Conservation (phyloP, 2,329 filamentous ascomycete genomes). For the Didymella arachidicola region DNA sequence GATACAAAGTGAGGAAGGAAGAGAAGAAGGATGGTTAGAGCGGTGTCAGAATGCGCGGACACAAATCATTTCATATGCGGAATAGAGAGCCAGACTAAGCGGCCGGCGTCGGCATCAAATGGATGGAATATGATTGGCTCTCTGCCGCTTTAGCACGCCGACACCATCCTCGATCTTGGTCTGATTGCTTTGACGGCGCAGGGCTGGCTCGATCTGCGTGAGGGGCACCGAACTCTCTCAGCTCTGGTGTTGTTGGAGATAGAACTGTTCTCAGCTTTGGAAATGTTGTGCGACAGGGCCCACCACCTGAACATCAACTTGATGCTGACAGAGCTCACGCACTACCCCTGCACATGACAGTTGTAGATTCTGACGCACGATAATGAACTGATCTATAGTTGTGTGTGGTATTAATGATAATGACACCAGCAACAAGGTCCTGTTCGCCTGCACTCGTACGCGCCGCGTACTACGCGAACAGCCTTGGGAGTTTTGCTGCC, state of each 20-base stretch:
- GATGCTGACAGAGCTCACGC: slow-evolving; percentile 2
- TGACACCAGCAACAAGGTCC: slow-evolving; percentile 3
- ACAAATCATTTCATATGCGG: slow-evolving; percentile 38
- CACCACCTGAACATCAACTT: slow-evolving; percentile 6
- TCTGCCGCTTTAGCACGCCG: slow-evolving; percentile 24
- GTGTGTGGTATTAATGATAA: background rate
- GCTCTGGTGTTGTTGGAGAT: slow-evolving; percentile 10
- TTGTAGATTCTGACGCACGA: background rate
- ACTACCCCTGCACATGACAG: background rate
- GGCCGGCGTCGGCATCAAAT: slow-evolving; percentile 40
- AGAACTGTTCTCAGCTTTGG: slow-evolving; percentile 10
- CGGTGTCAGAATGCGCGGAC: slow-evolving; percentile 21
- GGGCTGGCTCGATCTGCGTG: slow-evolving; percentile 23
- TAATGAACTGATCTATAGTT: background rate
- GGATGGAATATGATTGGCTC: slow-evolving; percentile 33
- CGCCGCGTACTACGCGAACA: background rate
- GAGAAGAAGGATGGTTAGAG: slow-evolving; percentile 22
- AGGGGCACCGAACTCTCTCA: slow-evolving; percentile 16
- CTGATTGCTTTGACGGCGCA: slow-evolving; percentile 27
- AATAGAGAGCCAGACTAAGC: slow-evolving; percentile 25
- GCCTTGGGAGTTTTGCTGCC: slow-evolving; percentile 5
- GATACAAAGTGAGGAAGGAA: slow-evolving; percentile 1
- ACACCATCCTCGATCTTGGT: slow-evolving; percentile 26
- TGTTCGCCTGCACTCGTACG: slow-evolving; percentile 4
- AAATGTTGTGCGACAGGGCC: slow-evolving; percentile 8